These are phyloP conservation scores for Prorocentrum cordatum DNA, from an alignment of 169 alveolate genomes.

Conservation along the genomic window DNA sequence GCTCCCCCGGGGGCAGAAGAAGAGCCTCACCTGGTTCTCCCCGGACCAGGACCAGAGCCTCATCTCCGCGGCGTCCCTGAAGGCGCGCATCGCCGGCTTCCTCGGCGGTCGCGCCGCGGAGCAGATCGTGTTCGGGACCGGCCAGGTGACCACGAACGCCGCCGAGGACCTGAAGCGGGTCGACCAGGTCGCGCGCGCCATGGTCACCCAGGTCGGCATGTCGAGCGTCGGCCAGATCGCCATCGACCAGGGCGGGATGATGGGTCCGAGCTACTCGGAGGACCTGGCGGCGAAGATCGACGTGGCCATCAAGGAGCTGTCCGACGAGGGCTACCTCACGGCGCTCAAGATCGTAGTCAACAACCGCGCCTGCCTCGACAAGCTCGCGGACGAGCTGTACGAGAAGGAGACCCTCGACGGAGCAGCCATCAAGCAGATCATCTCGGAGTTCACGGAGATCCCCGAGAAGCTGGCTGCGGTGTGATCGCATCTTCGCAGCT, in stretches of 20 bases:
- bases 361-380: constrained; percentile 47
- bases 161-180: constrained; percentile 80
- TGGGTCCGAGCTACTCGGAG: constrained; percentile 60
- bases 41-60: constrained; percentile 92
- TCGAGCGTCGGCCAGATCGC: constrained; percentile 41
- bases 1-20: constrained; percentile 42
- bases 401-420: constrained; percentile 50
- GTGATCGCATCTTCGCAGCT: no score
- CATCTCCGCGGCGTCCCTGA: constrained; percentile 82
- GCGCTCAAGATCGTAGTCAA: constrained; percentile 5
- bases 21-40: constrained; percentile 48
- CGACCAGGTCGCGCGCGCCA: constrained; percentile 63
- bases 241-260: constrained; percentile 62
- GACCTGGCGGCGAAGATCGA: constrained; percentile 47
- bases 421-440: constrained; percentile 7
- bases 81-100: constrained; percentile 80
- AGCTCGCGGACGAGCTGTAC: constrained; percentile 49
- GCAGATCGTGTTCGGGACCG: constrained; percentile 83
- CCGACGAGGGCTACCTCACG: constrained; percentile 31
- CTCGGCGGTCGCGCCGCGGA: constrained; percentile 96
- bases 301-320: constrained; percentile 16
- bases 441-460: constrained; percentile 11
- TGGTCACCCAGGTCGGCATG: constrained; percentile 66
- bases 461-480: constrained; percentile 24
- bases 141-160: constrained; percentile 80